These are phyloP conservation scores for Homolaphlyctis polyrhiza DNA, from an alignment of 371 early-diverging fungal genomes.

Conservation along the genomic window DNA sequence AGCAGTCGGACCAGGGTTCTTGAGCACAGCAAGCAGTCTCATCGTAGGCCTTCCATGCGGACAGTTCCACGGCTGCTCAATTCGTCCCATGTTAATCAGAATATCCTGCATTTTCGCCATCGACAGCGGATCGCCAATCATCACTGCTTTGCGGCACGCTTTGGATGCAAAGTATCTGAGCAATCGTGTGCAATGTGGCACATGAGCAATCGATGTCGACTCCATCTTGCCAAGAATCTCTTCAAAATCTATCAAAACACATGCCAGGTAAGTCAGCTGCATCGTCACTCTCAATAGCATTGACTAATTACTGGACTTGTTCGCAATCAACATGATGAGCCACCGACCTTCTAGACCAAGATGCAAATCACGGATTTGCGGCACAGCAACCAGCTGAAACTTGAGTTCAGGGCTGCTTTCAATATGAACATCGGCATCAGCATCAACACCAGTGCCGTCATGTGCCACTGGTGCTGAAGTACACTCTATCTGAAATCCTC, in stretches of 20 bases:
- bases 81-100: constrained; percentile 67
- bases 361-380: neutral
- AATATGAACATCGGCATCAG: neutral
- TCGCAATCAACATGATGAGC: no score
- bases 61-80: constrained; percentile 95
- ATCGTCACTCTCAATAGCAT: no score
- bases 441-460: neutral
- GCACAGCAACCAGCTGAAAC: constrained; percentile 18
- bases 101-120: constrained; percentile 66
- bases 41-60: constrained; percentile 98
- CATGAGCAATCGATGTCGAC: constrained; percentile 19
- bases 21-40: constrained; percentile 45
- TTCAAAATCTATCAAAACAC: constrained; percentile 56
- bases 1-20: no score
- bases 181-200: constrained; percentile 14
- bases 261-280: no score
- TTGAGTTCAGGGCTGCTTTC: neutral
- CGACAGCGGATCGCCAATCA: constrained; percentile 75
- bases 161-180: constrained; percentile 49
- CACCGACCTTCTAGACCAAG: neutral
- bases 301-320: no score
- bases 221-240: constrained; percentile 55
- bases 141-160: constrained; percentile 62
- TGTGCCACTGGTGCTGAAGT: neutral
- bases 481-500: neutral